Conservation (phyloP, 1,139 yeast genomes). For the Taphrina sp. region DNA sequence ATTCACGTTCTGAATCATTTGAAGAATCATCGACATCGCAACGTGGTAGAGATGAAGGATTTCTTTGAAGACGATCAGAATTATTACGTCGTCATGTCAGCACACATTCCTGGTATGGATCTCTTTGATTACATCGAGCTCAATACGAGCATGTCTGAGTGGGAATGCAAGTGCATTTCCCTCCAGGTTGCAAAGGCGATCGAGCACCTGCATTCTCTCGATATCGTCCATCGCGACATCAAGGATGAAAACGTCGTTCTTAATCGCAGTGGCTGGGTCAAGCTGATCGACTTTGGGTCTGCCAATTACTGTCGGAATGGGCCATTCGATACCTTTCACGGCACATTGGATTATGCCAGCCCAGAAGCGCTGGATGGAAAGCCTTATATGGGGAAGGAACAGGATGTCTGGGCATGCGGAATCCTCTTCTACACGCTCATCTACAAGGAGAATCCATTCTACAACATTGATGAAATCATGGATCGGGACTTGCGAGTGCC, state of each 20-base stretch:
- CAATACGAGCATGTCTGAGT: conserved; percentile 71
- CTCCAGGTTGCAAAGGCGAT: conserved; percentile 76
- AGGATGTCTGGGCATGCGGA: conserved; percentile 96
- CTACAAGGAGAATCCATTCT: conserved; percentile 94
- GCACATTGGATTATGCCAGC: conserved; percentile 94
- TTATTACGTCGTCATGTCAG: conserved; percentile 86
- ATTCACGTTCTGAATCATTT: conserved; percentile 85
- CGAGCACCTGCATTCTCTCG: conserved; percentile 75
- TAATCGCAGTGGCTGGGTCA: conserved; percentile 54
- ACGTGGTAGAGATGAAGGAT: conserved; percentile 77
- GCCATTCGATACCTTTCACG: conserved; percentile 95
- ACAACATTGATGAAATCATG: conserved; percentile 76
- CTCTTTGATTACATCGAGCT: conserved; percentile 87
- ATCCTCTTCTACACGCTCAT: conserved; percentile 80
- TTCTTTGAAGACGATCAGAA: conserved; percentile 88
- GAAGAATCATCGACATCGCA: conserved; percentile 70
- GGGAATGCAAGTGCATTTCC: conserved; percentile 73
- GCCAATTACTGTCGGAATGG: conserved; percentile 89
- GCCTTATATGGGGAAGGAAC: conserved; percentile 87
- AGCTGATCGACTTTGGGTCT: conserved; percentile 91
- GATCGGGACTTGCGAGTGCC: conserved; percentile 80
- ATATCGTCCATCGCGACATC: conserved; percentile 90
- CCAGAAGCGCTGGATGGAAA: conserved; percentile 91
- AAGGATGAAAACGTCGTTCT: conserved; percentile 93
- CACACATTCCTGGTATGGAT: conserved; percentile 92